Evolutionary conservation across 2,329 filamentous ascomycete species (phyloP), one percentile per base, ranked within the genome.

Genomic region (Aspergillus cejpii): DNA sequence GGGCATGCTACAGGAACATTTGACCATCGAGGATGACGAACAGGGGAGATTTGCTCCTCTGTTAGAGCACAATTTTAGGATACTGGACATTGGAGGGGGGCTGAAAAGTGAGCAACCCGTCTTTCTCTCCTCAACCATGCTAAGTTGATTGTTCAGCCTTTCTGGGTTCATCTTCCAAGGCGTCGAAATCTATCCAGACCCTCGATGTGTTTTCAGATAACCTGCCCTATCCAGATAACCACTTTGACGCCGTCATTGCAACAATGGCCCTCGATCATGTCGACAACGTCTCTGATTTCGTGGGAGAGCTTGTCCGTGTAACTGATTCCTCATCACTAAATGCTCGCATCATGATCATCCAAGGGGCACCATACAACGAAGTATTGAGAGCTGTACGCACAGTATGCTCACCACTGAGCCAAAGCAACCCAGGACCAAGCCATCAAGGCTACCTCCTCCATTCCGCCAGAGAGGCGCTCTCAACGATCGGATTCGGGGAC

Each of bases 381-480:
- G 28, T 36, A 8, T 3, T 44, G 1, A 20, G 27, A 24, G 23
- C 37, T 5, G 5, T 44, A 11, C 40, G 24, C 7, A 7, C 37
- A 11, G 17, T 14, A 5, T 26, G 12, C 28, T n/a, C 12, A 23
- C 34, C 10, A 15, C 29, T 42, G 8, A 36, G 31, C 14, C 3
- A 8, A 3, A n/a, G 23, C 3, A n/a, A 12, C 7, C 5, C 19
- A 10, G 23, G 17, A 29, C n/a, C 21, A 8, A 20, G 17, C 19
- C 45, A 48, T 24, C 45, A 48, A 27, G 45, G 45, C n/a, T 7
- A 21, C 15, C 37, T 44, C 3, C 42, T 48, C 1, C 24, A 37
- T 3, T 39, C 21, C n/a, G 40, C 44, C 6, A 33, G 7, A 10
- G 15, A 17, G 29, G 10, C 15, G 10, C 15, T 33, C 14, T 7